Evolutionary conservation across 306 rosid species (phyloP).

Genomic region (Chamaecrista fasciculata): DNA sequence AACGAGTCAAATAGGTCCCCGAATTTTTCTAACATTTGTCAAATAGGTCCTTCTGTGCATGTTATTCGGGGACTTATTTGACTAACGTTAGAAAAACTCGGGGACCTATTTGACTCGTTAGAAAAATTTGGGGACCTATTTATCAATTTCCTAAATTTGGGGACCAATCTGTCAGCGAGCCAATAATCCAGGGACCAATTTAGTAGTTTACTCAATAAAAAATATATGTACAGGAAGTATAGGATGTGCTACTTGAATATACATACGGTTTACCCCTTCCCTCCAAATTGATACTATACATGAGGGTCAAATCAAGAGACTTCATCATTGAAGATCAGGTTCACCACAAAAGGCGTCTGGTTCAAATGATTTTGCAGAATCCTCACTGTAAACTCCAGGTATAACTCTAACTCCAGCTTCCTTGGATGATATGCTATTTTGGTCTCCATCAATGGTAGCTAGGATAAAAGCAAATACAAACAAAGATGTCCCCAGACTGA

Average conservation of each 20-base stretch:
- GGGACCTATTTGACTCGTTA: too few species aligned
- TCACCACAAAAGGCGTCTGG: slow-evolving; percentile 97
- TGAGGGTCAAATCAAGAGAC: slow-evolving; percentile 21
- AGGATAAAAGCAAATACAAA: slow-evolving; percentile 52
- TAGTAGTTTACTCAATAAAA: too few species aligned
- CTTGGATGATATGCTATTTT: slow-evolving; percentile 30
- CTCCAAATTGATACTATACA: slow-evolving; percentile 8
- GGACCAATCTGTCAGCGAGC: too few species aligned
- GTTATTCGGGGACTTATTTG: too few species aligned
- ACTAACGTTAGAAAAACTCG: too few species aligned
- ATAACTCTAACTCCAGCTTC: slow-evolving; percentile 54
- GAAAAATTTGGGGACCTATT: too few species aligned
- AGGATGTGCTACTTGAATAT: slow-evolving; percentile 1
- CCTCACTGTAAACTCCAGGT: slow-evolving; percentile 83
- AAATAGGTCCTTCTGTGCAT: too few species aligned
- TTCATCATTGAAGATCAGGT: slow-evolving; percentile 43
- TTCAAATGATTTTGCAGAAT: slow-evolving; percentile 87
- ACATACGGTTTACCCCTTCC: not conserved
- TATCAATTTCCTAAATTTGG: too few species aligned
- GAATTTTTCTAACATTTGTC: too few species aligned
- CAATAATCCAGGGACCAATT: too few species aligned
- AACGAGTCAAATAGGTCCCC: too few species aligned
- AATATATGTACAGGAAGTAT: slow-evolving; percentile 25
- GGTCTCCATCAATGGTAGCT: slow-evolving; percentile 56
- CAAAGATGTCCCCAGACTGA: slow-evolving; percentile 57